Base-by-base conservation (phyloP, 2,329 filamentous ascomycete genomes). In the Phialophora tarda region DNA sequence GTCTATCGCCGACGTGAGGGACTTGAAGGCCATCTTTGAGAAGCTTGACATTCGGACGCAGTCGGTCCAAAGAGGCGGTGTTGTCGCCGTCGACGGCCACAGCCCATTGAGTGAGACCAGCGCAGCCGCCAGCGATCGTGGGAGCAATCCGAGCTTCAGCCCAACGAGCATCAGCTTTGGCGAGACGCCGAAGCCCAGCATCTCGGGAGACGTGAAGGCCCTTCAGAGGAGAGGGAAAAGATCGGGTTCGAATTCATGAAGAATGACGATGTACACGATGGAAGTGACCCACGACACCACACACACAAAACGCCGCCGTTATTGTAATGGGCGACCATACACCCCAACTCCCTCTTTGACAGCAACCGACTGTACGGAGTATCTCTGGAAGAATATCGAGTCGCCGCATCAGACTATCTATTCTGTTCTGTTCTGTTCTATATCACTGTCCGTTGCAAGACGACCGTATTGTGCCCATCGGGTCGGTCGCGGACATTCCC, bases 11-110 rank as follows among this genome's bases (percentile, higher is more conserved):
- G 90, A 89, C 71, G 78, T 95, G 23, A 86, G 88, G 54, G 89
- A 94, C 73, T 88, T 95, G 78, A 89, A 88, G 70, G 87, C 90
- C 38, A 83, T 96, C 26, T 93, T 93, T 72, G 83, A 85, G 55
- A 88, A 83, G 62, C 79, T 89, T 77, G 82, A 85, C 61, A 74
- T 92, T 81, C 63, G 81, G 81, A 48, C 71, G 65, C 30, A 77
- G 75, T 38, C 75, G 30, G 30, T 34, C 7, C 23, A 38, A 11
- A 48, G 41, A 23, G n/a, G 60, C 6, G 63, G 56, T 10, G 32
- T 26, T 10, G 47, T 14, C 6, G 65, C 59, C 5, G 56, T 14
- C 7, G 65, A 62, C 3, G 56, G 56, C 47, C 23, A 62, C 34
- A 70, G 68, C 30, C 68, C 65, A 1, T 12, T 55, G 23, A 70